Evolutionary conservation across 106 monocot species (phyloP).

Genomic region (Narthecium ossifragum): DNA sequence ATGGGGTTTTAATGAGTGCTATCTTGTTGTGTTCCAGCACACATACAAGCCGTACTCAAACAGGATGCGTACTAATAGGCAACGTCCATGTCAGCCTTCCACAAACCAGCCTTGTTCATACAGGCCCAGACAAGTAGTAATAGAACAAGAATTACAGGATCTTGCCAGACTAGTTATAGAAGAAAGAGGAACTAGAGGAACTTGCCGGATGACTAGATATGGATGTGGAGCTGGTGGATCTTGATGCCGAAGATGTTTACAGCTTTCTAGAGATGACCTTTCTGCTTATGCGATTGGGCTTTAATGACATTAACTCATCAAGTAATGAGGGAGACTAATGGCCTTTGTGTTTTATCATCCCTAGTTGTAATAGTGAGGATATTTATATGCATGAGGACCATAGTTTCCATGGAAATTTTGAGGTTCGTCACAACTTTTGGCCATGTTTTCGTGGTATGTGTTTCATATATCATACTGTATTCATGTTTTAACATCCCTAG

Average conservation of each 20-base stretch:
- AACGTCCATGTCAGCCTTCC: neutral
- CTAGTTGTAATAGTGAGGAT: neutral
- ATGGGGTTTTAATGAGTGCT: neutral
- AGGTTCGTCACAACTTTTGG: too few relatives aligned
- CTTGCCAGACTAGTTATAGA: neutral
- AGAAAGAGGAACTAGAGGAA: constrained; percentile 2
- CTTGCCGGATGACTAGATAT: neutral
- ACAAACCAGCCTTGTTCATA: neutral
- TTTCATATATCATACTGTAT: too few relatives aligned
- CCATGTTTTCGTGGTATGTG: too few relatives aligned
- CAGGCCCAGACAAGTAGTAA: neutral
- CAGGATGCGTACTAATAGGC: too few relatives aligned
- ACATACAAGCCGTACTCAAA: neutral
- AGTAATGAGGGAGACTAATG: neutral
- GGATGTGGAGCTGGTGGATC: constrained; percentile 1
- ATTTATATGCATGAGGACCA: neutral
- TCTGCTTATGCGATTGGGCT: constrained; percentile 4
- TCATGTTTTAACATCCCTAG: neutral
- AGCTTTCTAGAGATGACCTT: neutral
- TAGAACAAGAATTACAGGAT: neutral
- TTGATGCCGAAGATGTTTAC: constrained; percentile 2
- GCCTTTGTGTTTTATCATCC: neutral
- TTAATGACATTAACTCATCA: neutral
- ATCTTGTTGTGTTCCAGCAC: constrained; percentile 9
- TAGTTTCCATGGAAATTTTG: too few relatives aligned